A percentile compares a stretch with the other conserved stretches of the same genome.
Evolutionary conservation across 1,139 yeast species (phyloP).

Genomic region (Sporopachydermia cereana): DNA sequence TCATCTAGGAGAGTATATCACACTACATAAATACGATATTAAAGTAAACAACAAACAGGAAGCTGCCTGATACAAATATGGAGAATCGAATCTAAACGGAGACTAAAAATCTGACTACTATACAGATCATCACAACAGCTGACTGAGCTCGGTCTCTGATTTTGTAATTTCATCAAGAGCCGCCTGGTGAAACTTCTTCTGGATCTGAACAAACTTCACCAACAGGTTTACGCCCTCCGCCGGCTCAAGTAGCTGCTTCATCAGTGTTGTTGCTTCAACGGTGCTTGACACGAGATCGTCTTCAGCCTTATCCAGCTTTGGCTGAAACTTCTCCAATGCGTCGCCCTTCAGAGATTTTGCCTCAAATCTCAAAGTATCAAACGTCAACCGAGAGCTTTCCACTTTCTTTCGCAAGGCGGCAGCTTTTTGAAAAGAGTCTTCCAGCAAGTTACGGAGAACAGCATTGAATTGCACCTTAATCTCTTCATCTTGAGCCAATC

Average conservation of each 20-base stretch:
- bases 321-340: slow-evolving; percentile 16
- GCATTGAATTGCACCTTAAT: slow-evolving; percentile 45
- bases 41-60: too few relatives aligned
- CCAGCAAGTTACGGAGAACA: slow-evolving; percentile 39
- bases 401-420: slow-evolving; percentile 53
- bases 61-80: too few relatives aligned
- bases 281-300: slow-evolving; percentile 73
- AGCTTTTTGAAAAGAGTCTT: slow-evolving; percentile 49
- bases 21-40: too few relatives aligned
- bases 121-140: neutral
- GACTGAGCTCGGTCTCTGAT: slow-evolving; percentile 24
- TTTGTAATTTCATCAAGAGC: slow-evolving; percentile 32
- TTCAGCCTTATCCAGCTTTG: slow-evolving; percentile 47
- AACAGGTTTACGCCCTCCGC: slow-evolving; percentile 50
- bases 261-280: slow-evolving; percentile 60
- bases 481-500: slow-evolving; percentile 54
- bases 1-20: too few relatives aligned
- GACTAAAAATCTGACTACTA: too few relatives aligned
- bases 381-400: slow-evolving; percentile 53
- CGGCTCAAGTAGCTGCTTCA: slow-evolving; percentile 62
- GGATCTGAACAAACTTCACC: slow-evolving; percentile 53
- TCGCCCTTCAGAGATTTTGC: slow-evolving; percentile 27
- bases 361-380: slow-evolving; percentile 56
- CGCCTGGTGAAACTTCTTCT: slow-evolving; percentile 52
- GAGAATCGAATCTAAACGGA: too few relatives aligned